Evolutionary conservation across 768 basidiomycete genomes (phyloP), one percentile per base, ranked within the genome.

Genomic region (Cystofilobasidium capitatum): DNA sequence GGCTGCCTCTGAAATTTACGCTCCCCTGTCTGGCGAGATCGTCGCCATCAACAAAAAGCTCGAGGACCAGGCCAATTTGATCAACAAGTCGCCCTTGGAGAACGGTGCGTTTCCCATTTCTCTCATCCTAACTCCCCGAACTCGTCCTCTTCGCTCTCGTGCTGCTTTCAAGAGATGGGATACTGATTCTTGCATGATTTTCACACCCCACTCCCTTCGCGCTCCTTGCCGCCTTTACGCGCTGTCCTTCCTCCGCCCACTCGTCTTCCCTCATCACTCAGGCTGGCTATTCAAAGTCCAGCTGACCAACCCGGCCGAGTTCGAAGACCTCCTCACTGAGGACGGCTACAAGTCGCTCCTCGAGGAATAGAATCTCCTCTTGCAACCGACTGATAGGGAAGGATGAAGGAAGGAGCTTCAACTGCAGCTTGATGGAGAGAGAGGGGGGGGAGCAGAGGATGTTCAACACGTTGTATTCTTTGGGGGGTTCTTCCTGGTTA

Each of bases 251-350:
- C n/a, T 31, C 42, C 7, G 16, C 29, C 35, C 20, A 9, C 14
- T 42, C 36, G 26, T 14, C 20, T 62, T 24, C 37, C 24, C 20
- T 57, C 5, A 16, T 68, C 62, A 62, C 35, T 9, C 71, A 97
- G 93, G 94, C 65, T 99, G 94, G 94, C 84, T 99, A 55, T 92
- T 88, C 85, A 93, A 89, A 81, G 86, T 99, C 73, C 84, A 87
- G 76, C 77, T 96, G 54, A 83, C 87, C 26, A 78, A 88, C 66
- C 86, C 87, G 7, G 77, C 81, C 1, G 89, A 98, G 83, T 89
- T 91, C 76, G 84, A 91, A 7, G 74, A 75, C 5, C 81, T 99
- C 37, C 79, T 99, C 77, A 82, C 82, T 10, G 83, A 82, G 66
- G 86, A 89, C 57, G 84, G 82, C n/a, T 99, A 99, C 80, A 80